These are phyloP conservation scores for Prunus kanzakura DNA, from an alignment of 306 rosid genomes.

Conservation along the genomic window DNA sequence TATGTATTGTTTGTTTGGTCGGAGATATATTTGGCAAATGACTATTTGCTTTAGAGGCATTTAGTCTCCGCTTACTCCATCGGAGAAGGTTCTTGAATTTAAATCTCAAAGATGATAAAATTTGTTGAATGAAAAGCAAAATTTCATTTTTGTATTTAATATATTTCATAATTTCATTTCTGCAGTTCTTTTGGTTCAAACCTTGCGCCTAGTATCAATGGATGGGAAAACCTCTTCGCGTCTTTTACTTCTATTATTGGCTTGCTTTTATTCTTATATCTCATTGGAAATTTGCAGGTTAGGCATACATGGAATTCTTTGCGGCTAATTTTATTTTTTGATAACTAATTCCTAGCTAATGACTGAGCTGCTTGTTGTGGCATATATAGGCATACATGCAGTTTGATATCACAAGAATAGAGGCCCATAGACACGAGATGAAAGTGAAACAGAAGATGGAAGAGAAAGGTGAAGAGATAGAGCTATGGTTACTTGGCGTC, in stretches of 20 bases:
- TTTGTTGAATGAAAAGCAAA: too few species aligned
- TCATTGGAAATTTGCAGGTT: conserved; percentile 32
- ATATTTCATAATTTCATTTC: background rate
- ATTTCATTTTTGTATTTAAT: too few species aligned
- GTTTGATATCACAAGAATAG: too few species aligned
- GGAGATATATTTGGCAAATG: too few species aligned
- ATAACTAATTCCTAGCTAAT: background rate
- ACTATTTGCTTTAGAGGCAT: too few species aligned
- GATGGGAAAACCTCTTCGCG: conserved; percentile 27
- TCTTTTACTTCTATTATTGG: conserved; percentile 21
- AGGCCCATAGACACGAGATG: background rate
- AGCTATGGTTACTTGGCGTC: background rate
- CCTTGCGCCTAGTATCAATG: conserved; percentile 15
- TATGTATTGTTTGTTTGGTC: too few species aligned
- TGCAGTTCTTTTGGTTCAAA: conserved; percentile 22
- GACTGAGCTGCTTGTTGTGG: background rate
- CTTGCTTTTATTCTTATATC: conserved; percentile 24
- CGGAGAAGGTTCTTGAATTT: too few species aligned
- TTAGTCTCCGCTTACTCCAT: too few species aligned
- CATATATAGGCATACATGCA: background rate
- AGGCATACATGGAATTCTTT: background rate
- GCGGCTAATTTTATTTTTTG: too few species aligned
- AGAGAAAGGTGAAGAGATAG: background rate
- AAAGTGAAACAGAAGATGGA: background rate
- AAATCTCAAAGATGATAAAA: too few species aligned